phyloP scores from a whole-genome alignment of 2,329 filamentous ascomycete genomes.

The Xylariaceae sp. region DNA sequence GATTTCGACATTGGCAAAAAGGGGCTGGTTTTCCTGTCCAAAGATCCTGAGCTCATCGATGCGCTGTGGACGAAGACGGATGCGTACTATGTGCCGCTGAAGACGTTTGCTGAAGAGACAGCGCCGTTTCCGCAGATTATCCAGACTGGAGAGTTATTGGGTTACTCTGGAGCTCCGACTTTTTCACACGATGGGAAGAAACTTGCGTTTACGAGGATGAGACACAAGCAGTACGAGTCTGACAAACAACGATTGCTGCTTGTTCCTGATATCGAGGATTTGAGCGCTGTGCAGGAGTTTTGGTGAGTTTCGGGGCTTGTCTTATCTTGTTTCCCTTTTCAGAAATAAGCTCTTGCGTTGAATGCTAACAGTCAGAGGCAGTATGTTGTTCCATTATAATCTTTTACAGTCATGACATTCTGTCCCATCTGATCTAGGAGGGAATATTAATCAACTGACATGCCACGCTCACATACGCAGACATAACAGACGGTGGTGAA shows the following conservation, averaged over 20 bases:
- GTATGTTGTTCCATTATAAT: too few species aligned
- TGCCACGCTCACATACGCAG: too few species aligned
- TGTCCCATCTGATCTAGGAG: too few species aligned
- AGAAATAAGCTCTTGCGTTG: too few species aligned
- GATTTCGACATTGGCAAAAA: constrained; percentile 71
- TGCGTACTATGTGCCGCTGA: constrained; percentile 68
- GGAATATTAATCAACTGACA: too few species aligned
- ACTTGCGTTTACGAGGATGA: constrained; percentile 78
- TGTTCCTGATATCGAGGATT: constrained; percentile 55
- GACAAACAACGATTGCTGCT: constrained; percentile 70
- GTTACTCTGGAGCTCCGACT: constrained; percentile 62
- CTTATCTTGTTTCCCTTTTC: too few species aligned
- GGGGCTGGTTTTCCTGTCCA: constrained; percentile 70
- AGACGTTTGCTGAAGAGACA: constrained; percentile 53
- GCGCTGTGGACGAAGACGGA: constrained; percentile 78
- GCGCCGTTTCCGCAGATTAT: constrained; percentile 49
- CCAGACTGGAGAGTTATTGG: constrained; percentile 55
- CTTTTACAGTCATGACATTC: too few species aligned
- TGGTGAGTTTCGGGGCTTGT: constrained; percentile 24
- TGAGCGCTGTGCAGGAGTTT: constrained; percentile 58
- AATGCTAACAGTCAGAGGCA: too few species aligned
- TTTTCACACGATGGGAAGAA: constrained; percentile 71
- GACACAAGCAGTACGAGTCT: constrained; percentile 70
- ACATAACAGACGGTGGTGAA: constrained; percentile 56
- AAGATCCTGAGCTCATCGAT: constrained; percentile 66